A percentile compares a stretch with the other conserved stretches of the same genome.
Evolutionary conservation across 805 yeast genomes (phyloP).

Genomic region (Candida sphagnicola): DNA sequence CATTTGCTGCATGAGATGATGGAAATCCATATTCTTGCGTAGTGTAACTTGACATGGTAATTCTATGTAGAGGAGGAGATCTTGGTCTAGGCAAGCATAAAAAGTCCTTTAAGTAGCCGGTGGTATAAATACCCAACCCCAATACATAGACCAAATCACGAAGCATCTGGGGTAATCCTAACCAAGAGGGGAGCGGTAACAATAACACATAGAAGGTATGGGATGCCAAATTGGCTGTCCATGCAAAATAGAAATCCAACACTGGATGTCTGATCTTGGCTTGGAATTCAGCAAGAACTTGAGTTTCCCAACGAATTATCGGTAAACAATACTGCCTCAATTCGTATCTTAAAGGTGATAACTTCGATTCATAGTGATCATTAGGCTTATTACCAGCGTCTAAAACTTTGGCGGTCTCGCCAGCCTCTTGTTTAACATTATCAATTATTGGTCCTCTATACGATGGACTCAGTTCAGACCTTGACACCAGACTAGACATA

Average conservation of each 20-base stretch:
- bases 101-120: slow-evolving; percentile 78
- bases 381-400: slow-evolving; percentile 77
- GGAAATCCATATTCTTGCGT: slow-evolving; percentile 95
- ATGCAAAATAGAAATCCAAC: slow-evolving; percentile 74
- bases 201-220: slow-evolving; percentile 91
- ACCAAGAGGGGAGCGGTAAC: slow-evolving; percentile 84
- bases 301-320: slow-evolving; percentile 61
- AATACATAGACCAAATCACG: slow-evolving; percentile 58
- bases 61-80: slow-evolving; percentile 87
- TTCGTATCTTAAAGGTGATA: slow-evolving; percentile 53
- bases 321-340: slow-evolving; percentile 55
- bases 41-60: slow-evolving; percentile 88
- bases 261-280: slow-evolving; percentile 38
- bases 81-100: slow-evolving; percentile 89
- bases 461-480: neutral
- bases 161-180: slow-evolving; percentile 54
- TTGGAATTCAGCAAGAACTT: slow-evolving; percentile 56
- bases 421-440: neutral
- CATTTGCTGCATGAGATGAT: slow-evolving; percentile 91
- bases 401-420: neutral
- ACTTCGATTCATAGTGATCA: slow-evolving; percentile 57
- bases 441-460: neutral
- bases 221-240: slow-evolving; percentile 85
- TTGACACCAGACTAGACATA: neutral
- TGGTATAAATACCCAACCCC: slow-evolving; percentile 67